A percentile compares a stretch with the other conserved stretches of the same genome.
phyloP scores from a whole-genome alignment of 768 basidiomycete species.

The Cubamyces lactineus region DNA sequence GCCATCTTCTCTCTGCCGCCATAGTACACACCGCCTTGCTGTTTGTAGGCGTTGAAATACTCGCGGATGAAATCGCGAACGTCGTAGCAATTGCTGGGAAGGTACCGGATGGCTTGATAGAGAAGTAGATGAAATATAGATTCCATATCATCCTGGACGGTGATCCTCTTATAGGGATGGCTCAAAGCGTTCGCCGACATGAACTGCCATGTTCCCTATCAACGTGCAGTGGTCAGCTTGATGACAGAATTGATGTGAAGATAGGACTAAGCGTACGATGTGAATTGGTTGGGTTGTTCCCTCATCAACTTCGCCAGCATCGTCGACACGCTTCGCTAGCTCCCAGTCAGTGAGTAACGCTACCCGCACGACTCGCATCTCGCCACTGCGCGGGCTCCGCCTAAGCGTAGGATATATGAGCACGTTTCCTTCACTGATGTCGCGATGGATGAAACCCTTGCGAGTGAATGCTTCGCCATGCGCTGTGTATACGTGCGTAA shows the following conservation, averaged over 20 bases:
- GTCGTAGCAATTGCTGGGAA: slow-evolving; percentile 14
- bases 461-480: background rate
- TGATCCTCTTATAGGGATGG: background rate
- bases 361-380: background rate
- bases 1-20: too few relatives aligned
- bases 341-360: slow-evolving; percentile 17
- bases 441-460: slow-evolving; percentile 5
- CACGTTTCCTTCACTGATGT: slow-evolving; percentile 17
- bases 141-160: slow-evolving; percentile 14
- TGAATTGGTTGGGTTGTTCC: background rate
- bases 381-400: background rate
- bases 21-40: too few relatives aligned
- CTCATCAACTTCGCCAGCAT: background rate
- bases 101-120: slow-evolving; percentile 16
- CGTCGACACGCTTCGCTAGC: background rate
- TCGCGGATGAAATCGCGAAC: slow-evolving; percentile 18
- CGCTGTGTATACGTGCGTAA: background rate
- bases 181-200: slow-evolving; percentile 2
- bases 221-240: too few relatives aligned
- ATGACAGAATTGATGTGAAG: too few relatives aligned
- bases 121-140: slow-evolving; percentile 14
- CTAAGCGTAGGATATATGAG: background rate
- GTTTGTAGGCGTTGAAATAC: slow-evolving; percentile 8
- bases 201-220: slow-evolving; percentile 17
- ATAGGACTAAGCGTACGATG: background rate